A percentile compares a stretch with the other conserved stretches of the same genome.
Evolutionary conservation across 768 basidiomycete species (phyloP).

Genomic region (Tricholoma saponaceum): DNA sequence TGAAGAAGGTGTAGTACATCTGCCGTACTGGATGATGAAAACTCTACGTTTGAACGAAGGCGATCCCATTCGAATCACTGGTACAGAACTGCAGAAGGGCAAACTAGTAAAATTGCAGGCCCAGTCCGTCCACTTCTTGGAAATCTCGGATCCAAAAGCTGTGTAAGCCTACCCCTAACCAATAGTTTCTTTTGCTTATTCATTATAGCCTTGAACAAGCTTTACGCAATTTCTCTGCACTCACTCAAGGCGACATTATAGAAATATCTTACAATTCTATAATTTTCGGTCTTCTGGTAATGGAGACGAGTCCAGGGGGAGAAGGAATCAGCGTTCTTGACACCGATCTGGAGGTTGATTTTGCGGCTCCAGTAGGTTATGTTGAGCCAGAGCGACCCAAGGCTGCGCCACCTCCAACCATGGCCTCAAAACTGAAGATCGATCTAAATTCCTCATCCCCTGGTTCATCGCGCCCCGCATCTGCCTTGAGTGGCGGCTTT

Average conservation of each 20-base stretch:
- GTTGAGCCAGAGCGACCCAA: slow-evolving; percentile 90
- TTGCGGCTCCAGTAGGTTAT: slow-evolving; percentile 89
- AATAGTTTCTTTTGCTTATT: neutral
- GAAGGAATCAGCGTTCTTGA: slow-evolving; percentile 88
- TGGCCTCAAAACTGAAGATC: slow-evolving; percentile 97
- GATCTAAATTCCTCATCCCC: slow-evolving; percentile 85
- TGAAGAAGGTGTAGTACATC: slow-evolving; percentile 90
- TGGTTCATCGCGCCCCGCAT: slow-evolving; percentile 78
- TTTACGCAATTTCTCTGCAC: slow-evolving; percentile 84
- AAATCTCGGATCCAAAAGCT: slow-evolving; percentile 96
- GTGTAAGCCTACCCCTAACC: slow-evolving; percentile 58
- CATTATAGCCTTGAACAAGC: slow-evolving; percentile 82
- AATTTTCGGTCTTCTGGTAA: slow-evolving; percentile 90
- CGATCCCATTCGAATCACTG: slow-evolving; percentile 90
- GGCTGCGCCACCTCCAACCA: slow-evolving; percentile 77
- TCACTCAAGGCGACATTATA: slow-evolving; percentile 96
- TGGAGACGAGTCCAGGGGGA: slow-evolving; percentile 87
- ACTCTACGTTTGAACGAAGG: slow-evolving; percentile 90
- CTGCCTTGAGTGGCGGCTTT: slow-evolving; percentile 68
- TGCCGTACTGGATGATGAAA: slow-evolving; percentile 99
- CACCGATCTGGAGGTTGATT: slow-evolving; percentile 98
- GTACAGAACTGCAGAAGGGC: slow-evolving; percentile 84
- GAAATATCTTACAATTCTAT: slow-evolving; percentile 98
- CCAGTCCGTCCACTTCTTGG: slow-evolving; percentile 91
- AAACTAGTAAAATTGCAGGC: slow-evolving; percentile 97